Evolutionary conservation across 345 rosid species (phyloP).

Genomic region (Mangifera indica): DNA sequence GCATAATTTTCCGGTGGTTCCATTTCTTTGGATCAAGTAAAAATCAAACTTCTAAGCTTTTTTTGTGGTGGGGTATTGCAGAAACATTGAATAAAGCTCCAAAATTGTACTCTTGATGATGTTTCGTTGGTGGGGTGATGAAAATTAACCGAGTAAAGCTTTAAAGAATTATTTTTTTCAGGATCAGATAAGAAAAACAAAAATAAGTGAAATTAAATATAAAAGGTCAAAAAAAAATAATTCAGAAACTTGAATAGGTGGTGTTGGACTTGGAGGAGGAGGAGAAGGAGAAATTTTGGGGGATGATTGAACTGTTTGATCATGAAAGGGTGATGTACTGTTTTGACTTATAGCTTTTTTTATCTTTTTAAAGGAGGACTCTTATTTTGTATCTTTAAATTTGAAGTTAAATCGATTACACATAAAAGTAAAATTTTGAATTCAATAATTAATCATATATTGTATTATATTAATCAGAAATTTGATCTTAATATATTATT

Average conservation of each 20-base stretch:
- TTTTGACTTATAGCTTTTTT: neutral
- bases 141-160: neutral
- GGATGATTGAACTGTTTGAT: neutral
- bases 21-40: slow-evolving; percentile 38
- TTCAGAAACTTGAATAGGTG: neutral
- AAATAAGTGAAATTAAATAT: too few species aligned
- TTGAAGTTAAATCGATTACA: too few species aligned
- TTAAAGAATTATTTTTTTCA: neutral
- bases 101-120: neutral
- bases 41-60: neutral
- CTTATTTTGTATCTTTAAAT: too few species aligned
- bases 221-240: neutral
- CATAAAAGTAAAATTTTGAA: too few species aligned
- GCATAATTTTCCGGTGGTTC: slow-evolving; percentile 48
- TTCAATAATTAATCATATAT: too few species aligned
- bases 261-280: neutral
- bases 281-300: neutral
- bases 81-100: neutral
- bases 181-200: neutral
- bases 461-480: too few species aligned
- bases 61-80: neutral
- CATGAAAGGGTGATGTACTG: neutral
- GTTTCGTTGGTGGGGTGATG: neutral
- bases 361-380: too few species aligned
- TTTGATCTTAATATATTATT: too few species aligned